Evolutionary conservation across 2,329 filamentous ascomycete genomes (phyloP).

Genomic region (Beauveria sp.): DNA sequence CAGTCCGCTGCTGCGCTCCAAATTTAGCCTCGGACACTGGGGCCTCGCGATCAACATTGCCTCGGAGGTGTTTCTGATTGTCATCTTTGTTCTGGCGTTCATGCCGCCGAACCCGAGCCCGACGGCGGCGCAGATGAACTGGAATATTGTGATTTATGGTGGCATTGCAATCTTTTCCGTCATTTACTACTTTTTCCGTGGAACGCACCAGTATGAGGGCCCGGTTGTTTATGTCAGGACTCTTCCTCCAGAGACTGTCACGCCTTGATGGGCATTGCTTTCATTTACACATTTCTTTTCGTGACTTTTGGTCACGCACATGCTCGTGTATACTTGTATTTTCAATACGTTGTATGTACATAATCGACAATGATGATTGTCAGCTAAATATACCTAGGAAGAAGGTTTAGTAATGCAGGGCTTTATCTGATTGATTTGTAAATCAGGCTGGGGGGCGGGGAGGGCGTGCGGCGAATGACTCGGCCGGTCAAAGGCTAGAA

Average conservation of each 20-base stretch:
- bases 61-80: constrained; percentile 35
- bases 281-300: not conserved
- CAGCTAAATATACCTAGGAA: no score
- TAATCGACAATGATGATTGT: no score
- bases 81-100: constrained; percentile 40
- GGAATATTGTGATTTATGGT: constrained; percentile 37
- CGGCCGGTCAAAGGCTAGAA: no score
- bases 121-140: constrained; percentile 38
- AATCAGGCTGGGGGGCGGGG: no score
- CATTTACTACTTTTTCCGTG: constrained; percentile 29
- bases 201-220: constrained; percentile 14
- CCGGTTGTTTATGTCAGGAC: constrained; percentile 13
- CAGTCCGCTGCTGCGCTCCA: constrained; percentile 14
- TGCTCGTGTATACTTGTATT: no score
- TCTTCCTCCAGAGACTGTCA: not conserved
- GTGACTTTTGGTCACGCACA: not conserved
- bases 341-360: no score
- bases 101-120: constrained; percentile 34
- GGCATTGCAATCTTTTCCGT: constrained; percentile 30
- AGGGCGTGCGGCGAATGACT: no score
- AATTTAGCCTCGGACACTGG: constrained; percentile 29
- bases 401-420: no score
- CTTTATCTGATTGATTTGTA: no score
- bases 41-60: constrained; percentile 35
- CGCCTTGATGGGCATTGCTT: not conserved